Conservation (phyloP, 179 eudicot species). For the Beta macrorhiza region DNA sequence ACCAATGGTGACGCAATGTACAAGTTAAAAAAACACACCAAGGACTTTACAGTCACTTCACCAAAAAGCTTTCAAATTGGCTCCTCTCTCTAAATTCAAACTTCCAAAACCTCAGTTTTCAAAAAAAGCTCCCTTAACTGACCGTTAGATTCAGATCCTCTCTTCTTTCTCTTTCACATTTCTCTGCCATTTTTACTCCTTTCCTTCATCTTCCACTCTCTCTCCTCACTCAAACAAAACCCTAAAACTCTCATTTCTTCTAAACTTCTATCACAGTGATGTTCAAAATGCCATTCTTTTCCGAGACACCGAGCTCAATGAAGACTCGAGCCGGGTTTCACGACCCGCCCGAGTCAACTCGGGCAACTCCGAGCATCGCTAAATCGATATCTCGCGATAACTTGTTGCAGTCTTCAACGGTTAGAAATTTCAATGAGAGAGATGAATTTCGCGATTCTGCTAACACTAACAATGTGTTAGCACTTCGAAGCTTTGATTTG, state of each 20-base stretch:
- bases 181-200: background rate
- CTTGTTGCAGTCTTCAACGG: constrained; percentile 36
- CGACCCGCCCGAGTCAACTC: constrained; percentile 40
- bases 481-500: constrained; percentile 62
- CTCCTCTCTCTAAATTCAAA: constrained; percentile 23
- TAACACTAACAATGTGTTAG: constrained; percentile 18
- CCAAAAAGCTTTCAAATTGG: constrained; percentile 10
- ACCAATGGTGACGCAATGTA: background rate
- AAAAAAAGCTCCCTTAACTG: background rate
- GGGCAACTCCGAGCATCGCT: constrained; percentile 56
- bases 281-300: constrained; percentile 40
- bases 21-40: background rate
- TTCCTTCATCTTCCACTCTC: constrained; percentile 1
- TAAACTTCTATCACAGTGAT: background rate
- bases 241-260: constrained; percentile 12
- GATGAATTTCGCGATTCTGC: constrained; percentile 33
- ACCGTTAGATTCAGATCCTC: constrained; percentile 15
- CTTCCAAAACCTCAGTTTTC: constrained; percentile 3
- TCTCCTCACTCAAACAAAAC: background rate
- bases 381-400: constrained; percentile 57
- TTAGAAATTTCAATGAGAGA: constrained; percentile 30
- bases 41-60: constrained; percentile 11
- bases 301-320: constrained; percentile 61
- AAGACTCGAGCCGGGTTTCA: constrained; percentile 65
- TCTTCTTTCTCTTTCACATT: background rate